A percentile compares a stretch with the other conserved stretches of the same genome.
phyloP scores from a whole-genome alignment of 73 alveolate genomes.

The Tetrahymena thermophila region DNA sequence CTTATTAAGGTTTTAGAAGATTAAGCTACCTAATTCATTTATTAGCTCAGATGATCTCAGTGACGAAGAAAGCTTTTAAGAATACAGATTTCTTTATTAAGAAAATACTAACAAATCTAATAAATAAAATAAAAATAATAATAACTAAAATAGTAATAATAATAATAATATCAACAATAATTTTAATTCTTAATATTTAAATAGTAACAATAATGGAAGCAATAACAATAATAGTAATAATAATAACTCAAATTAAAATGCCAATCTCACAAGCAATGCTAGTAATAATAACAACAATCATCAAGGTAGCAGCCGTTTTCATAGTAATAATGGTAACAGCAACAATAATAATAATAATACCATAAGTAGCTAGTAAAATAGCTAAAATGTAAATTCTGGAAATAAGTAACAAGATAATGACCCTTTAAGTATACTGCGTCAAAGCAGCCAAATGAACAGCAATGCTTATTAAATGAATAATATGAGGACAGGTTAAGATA shows the following conservation, averaged over 20 bases:
- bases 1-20: not conserved
- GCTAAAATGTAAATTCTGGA: not conserved
- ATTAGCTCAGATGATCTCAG: not conserved
- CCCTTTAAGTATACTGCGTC: not conserved
- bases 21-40: not conserved
- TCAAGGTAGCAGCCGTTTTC: not conserved
- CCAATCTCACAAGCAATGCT: not conserved
- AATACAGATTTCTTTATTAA: not conserved
- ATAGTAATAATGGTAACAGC: not conserved
- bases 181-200: not conserved
- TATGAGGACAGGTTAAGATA: not conserved
- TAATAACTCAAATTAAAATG: not conserved
- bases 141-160: too few species aligned
- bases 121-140: too few species aligned
- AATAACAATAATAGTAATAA: too few species aligned
- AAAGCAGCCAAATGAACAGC: not conserved
- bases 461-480: not conserved
- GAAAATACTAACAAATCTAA: not conserved
- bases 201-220: not conserved
- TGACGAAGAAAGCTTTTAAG: not conserved
- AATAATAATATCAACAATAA: too few species aligned
- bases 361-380: not conserved
- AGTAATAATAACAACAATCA: not conserved
- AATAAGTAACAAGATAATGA: not conserved
- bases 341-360: not conserved